Percentiles rank a stretch among this genome's conserved stretches.
phyloP scores from a whole-genome alignment of 1,284 basidiomycete genomes.

The Phellinidium pouzarii region DNA sequence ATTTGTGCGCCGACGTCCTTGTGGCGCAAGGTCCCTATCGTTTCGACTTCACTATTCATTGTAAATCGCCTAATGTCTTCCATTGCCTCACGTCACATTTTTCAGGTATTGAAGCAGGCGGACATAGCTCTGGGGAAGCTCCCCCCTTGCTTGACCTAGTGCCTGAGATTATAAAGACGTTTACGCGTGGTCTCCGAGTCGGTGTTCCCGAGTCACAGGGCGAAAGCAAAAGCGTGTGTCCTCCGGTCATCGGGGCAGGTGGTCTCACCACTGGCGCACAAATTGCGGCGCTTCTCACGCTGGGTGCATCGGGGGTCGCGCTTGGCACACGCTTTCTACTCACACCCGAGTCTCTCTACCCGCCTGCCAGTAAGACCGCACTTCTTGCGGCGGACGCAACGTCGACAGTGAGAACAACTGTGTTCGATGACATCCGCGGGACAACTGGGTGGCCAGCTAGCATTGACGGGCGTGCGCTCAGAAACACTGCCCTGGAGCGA shows the following conservation, averaged over 20 bases:
- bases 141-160: slow-evolving; percentile 54
- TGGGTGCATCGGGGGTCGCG: slow-evolving; percentile 61
- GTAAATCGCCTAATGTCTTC: slow-evolving; percentile 10
- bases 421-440: slow-evolving; percentile 56
- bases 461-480: slow-evolving; percentile 57
- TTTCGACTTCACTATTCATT: too few species aligned
- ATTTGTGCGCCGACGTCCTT: slow-evolving; percentile 63
- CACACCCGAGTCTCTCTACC: slow-evolving; percentile 58
- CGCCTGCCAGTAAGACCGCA: slow-evolving; percentile 46
- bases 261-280: slow-evolving; percentile 48
- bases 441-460: slow-evolving; percentile 60
- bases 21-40: slow-evolving; percentile 61
- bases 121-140: slow-evolving; percentile 54
- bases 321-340: slow-evolving; percentile 69
- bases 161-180: slow-evolving; percentile 41
- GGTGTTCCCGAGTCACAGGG: background rate
- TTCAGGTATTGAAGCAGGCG: slow-evolving; percentile 67
- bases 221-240: slow-evolving; percentile 21
- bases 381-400: slow-evolving; percentile 43
- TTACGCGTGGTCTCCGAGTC: background rate
- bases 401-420: slow-evolving; percentile 53
- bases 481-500: slow-evolving; percentile 53
- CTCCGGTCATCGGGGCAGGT: slow-evolving; percentile 59
- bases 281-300: slow-evolving; percentile 53
- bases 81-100: slow-evolving; percentile 5